These are phyloP conservation scores for Trichosporon faecale DNA, from an alignment of 1,284 basidiomycete species.

Conservation along the genomic window DNA sequence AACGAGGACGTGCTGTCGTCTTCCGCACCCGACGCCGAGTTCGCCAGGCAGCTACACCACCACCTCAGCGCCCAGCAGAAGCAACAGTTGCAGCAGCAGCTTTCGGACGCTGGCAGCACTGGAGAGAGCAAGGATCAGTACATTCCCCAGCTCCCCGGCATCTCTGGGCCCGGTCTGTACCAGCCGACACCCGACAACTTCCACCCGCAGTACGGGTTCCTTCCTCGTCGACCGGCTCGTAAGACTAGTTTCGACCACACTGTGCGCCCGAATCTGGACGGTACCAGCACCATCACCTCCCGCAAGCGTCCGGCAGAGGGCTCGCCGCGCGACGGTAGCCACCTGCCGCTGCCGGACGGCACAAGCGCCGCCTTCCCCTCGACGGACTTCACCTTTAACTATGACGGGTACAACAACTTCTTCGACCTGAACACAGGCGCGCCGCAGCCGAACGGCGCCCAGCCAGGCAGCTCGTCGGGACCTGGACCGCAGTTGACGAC, in stretches of 20 bases:
- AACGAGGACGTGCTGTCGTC: slow-evolving; percentile 5
- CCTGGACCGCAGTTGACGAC: not conserved
- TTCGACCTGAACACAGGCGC: slow-evolving; percentile 57
- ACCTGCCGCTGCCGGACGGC: slow-evolving; percentile 36
- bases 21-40: slow-evolving; percentile 7
- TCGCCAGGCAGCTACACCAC: slow-evolving; percentile 7
- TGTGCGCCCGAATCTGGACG: slow-evolving; percentile 52
- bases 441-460: not conserved
- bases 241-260: slow-evolving; percentile 93
- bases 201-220: slow-evolving; percentile 59
- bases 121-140: slow-evolving; percentile 17
- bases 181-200: slow-evolving; percentile 48
- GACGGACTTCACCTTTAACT: slow-evolving; percentile 70
- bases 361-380: slow-evolving; percentile 60
- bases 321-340: slow-evolving; percentile 39
- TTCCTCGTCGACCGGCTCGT: slow-evolving; percentile 66
- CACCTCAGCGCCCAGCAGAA: slow-evolving; percentile 17
- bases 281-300: slow-evolving; percentile 19
- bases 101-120: slow-evolving; percentile 9
- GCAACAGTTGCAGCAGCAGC: not conserved
- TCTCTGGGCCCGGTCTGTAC: slow-evolving; percentile 48
- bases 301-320: slow-evolving; percentile 48
- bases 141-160: slow-evolving; percentile 41
- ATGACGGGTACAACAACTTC: slow-evolving; percentile 60
- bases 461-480: not conserved